A percentile compares a stretch with the other conserved stretches of the same genome.
Evolutionary conservation across 441 rosid species (phyloP).

Genomic region (Gossypium davidsonii): DNA sequence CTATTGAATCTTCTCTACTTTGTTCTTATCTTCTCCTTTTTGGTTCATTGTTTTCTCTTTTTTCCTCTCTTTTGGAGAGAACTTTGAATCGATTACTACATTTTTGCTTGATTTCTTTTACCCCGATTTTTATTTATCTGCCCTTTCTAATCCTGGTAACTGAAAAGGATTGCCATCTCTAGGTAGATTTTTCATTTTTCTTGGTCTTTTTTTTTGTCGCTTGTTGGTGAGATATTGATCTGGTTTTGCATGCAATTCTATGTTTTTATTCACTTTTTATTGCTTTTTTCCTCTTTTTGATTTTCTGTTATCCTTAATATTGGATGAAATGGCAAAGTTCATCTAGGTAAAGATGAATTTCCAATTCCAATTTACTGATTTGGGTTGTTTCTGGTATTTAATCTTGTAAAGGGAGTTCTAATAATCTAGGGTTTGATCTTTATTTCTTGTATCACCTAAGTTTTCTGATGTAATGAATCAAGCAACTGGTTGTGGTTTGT

Average conservation of each 20-base stretch:
- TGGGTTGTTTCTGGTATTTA: background rate
- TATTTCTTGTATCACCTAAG: background rate
- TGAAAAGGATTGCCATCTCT: conserved; percentile 13
- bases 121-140: background rate
- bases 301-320: background rate
- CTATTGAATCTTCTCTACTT: conserved; percentile 21
- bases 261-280: background rate
- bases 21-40: conserved; percentile 24
- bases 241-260: conserved; percentile 16
- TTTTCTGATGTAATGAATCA: background rate
- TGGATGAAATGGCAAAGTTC: background rate
- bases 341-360: background rate
- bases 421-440: background rate
- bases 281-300: background rate
- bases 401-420: background rate
- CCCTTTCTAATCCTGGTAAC: background rate
- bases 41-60: conserved; percentile 8
- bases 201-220: background rate
- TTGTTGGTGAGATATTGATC: conserved; percentile 9
- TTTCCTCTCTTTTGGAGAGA: background rate
- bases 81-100: conserved; percentile 5
- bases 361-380: background rate
- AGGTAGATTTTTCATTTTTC: conserved; percentile 11
- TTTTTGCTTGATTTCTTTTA: conserved; percentile 15
- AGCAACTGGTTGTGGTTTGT: background rate